Percentiles rank a stretch among this genome's conserved stretches.
phyloP scores from a whole-genome alignment of 257 asterid species.

The Linderniella brevidens region DNA sequence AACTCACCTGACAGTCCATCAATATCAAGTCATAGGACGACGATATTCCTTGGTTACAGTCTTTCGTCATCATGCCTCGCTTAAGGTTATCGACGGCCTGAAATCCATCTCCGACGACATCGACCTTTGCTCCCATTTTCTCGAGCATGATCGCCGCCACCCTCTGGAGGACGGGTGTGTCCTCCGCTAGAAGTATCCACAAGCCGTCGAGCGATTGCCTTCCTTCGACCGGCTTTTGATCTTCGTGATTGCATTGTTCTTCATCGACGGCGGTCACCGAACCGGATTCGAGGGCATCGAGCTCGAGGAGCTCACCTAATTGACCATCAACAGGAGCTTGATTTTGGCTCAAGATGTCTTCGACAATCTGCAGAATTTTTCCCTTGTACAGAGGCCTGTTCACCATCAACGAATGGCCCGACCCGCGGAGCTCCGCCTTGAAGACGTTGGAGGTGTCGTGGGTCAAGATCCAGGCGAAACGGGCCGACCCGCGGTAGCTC shows the following conservation, averaged over 20 bases:
- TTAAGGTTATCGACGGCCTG: slow-evolving; percentile 65
- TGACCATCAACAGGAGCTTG: slow-evolving; percentile 18
- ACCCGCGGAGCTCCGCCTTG: slow-evolving; percentile 50
- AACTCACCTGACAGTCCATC: slow-evolving; percentile 92
- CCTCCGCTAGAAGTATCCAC: slow-evolving; percentile 75
- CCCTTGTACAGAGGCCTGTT: slow-evolving; percentile 68
- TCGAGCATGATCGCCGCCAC: slow-evolving; percentile 91
- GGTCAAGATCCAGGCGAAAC: slow-evolving; percentile 64
- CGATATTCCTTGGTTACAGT: slow-evolving; percentile 10
- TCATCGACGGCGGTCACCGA: slow-evolving; percentile 46
- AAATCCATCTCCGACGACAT: slow-evolving; percentile 75
- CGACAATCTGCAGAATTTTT: slow-evolving; percentile 53
- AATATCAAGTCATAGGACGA: slow-evolving; percentile 58
- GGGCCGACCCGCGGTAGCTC: slow-evolving; percentile 28
- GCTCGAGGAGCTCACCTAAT: slow-evolving; percentile 39
- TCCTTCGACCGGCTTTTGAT: slow-evolving; percentile 3
- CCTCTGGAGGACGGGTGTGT: slow-evolving; percentile 74
- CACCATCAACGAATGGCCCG: slow-evolving; percentile 60
- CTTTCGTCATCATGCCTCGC: not conserved
- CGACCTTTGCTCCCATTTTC: slow-evolving; percentile 70
- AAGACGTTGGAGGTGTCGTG: slow-evolving; percentile 48
- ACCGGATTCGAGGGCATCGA: slow-evolving; percentile 32
- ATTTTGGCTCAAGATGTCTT: slow-evolving; percentile 32
- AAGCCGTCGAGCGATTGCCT: slow-evolving; percentile 44
- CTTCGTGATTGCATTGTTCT: not conserved